These are phyloP conservation scores for Fusarium humuli DNA, from an alignment of 2,329 filamentous ascomycete species.

Conservation along the genomic window DNA sequence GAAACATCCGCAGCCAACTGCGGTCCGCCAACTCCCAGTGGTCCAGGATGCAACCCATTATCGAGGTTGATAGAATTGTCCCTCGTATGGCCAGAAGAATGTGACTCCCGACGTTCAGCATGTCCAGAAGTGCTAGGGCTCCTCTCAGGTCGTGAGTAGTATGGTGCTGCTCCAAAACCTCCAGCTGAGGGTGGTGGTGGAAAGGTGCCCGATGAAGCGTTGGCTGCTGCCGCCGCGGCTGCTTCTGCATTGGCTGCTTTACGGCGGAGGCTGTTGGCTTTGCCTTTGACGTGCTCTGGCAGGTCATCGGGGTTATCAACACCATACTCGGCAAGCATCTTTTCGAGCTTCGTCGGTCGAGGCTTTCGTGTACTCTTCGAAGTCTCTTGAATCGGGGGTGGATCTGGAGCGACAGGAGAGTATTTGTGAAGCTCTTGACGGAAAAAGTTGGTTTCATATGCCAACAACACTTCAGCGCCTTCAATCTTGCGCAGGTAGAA, in stretches of 20 bases:
- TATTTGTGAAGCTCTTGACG: constrained; percentile 95
- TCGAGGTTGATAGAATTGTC: constrained; percentile 57
- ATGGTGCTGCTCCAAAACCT: constrained; percentile 43
- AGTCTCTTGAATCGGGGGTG: constrained; percentile 86
- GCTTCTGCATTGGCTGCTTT: constrained; percentile 73
- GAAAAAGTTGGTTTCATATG: constrained; percentile 97
- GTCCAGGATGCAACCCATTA: constrained; percentile 55
- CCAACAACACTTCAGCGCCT: constrained; percentile 90
- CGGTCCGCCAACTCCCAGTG: constrained; percentile 58
- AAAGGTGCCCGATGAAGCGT: constrained; percentile 32
- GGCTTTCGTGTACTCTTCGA: constrained; percentile 96
- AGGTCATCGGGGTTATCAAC: constrained; percentile 92
- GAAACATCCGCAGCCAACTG: constrained; percentile 56
- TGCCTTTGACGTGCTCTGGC: constrained; percentile 83
- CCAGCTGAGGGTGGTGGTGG: constrained; percentile 35
- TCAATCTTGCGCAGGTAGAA: constrained; percentile 98
- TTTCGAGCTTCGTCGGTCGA: constrained; percentile 95
- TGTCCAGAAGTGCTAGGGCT: constrained; percentile 47
- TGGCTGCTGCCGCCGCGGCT: constrained; percentile 55
- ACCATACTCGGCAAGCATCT: constrained; percentile 88
- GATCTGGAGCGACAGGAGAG: constrained; percentile 86
- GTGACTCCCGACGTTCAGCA: constrained; percentile 44
- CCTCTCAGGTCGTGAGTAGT: constrained; percentile 40
- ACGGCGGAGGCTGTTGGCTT: constrained; percentile 78
- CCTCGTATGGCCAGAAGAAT: constrained; percentile 47